Evolutionary conservation across 2,329 filamentous ascomycete genomes (phyloP).

Genomic region (Ascochyta lentis): DNA sequence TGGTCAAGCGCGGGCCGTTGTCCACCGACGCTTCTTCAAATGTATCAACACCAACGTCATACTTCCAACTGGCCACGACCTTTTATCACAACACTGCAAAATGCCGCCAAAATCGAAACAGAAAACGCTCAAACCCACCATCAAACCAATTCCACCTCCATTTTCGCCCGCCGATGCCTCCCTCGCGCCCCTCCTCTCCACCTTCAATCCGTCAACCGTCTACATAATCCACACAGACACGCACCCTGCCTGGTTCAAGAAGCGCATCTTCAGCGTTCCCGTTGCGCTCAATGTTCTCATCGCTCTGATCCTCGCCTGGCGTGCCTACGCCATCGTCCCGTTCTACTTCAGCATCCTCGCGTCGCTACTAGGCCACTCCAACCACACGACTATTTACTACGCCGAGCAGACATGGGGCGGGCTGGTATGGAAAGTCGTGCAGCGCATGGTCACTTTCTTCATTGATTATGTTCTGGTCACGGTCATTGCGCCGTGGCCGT

Average conservation of each 20-base stretch:
- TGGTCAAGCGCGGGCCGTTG: conserved; percentile 10
- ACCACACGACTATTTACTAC: conserved; percentile 70
- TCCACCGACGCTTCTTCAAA: conserved; percentile 1
- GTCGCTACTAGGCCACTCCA: conserved; percentile 69
- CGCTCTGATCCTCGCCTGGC: conserved; percentile 67
- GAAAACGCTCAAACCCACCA: conserved; percentile 23
- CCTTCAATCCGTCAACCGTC: conserved; percentile 71
- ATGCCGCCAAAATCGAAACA: conserved; percentile 33
- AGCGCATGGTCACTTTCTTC: conserved; percentile 70
- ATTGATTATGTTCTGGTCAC: conserved; percentile 70
- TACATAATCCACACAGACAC: conserved; percentile 87
- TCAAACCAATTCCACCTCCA: conserved; percentile 15
- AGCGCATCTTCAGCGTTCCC: conserved; percentile 82
- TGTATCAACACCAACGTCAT: conserved; percentile 13
- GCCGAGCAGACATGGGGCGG: conserved; percentile 58
- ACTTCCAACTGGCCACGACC: not conserved
- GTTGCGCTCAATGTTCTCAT: conserved; percentile 77
- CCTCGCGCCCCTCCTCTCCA: conserved; percentile 70
- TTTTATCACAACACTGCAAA: not conserved
- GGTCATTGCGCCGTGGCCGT: conserved; percentile 56
- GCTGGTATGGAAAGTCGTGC: conserved; percentile 63
- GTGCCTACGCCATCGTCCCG: conserved; percentile 71
- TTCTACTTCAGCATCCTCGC: conserved; percentile 74
- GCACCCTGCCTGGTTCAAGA: conserved; percentile 74
- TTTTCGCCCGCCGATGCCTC: conserved; percentile 61